These are phyloP conservation scores for Oropetium thomaeum DNA, from an alignment of 176 grass and related monocot genomes.

Conservation along the genomic window DNA sequence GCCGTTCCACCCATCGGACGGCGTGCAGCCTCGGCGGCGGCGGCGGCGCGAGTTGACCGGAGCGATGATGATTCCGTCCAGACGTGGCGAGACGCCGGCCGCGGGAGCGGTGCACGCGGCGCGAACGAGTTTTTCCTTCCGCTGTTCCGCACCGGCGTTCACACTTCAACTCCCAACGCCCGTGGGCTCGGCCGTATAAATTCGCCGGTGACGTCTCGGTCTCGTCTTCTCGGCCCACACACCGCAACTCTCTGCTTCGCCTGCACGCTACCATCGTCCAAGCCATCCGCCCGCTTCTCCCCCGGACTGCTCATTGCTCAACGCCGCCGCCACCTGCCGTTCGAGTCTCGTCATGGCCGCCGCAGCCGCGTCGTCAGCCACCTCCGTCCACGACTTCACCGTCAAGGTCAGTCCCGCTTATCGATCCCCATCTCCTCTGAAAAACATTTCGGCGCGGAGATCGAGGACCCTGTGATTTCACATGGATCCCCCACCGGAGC, in stretches of 20 bases:
- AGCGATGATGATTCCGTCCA: conserved; percentile 9
- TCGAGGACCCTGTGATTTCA: not conserved
- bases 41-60: not conserved
- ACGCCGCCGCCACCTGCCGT: not conserved
- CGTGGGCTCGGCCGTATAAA: conserved; percentile 32
- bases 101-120: not conserved
- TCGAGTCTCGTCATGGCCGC: conserved; percentile 79
- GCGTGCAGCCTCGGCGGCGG: not conserved
- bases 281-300: not conserved
- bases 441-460: not conserved
- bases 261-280: conserved; percentile 28
- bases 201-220: not conserved
- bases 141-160: not conserved
- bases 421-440: not conserved
- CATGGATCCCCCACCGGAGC: not conserved
- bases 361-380: conserved; percentile 57
- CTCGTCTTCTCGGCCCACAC: conserved; percentile 21
- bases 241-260: not conserved
- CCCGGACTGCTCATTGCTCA: not conserved
- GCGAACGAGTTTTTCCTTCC: not conserved
- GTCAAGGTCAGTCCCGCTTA: conserved; percentile 62
- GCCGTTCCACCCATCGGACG: conserved; percentile 16
- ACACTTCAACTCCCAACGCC: conserved; percentile 1
- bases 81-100: not conserved
- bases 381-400: conserved; percentile 86